Evolutionary conservation across 176 grass and related monocot genomes (phyloP), one percentile per base, ranked within the genome.

Genomic region (Chrysopogon serrulatus): DNA sequence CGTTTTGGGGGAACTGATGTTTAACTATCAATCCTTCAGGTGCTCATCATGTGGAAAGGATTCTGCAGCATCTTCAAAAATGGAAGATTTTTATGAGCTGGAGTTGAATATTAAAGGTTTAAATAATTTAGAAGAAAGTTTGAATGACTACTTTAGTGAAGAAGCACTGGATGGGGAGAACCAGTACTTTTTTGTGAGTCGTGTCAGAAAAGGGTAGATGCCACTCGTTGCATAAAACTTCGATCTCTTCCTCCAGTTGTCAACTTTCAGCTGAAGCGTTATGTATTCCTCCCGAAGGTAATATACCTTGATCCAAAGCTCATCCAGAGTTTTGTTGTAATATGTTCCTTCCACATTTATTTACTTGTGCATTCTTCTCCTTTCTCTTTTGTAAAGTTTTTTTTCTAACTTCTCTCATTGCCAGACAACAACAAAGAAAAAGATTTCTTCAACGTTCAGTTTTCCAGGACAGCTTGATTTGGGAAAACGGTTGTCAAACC

Each of bases 91-190:
- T 75, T 99, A 99, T 28, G 97, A 99, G 79, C 83, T 96, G 77
- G 97, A 99, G 86, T 84, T 99, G 81, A 99, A 99, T 81, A 99
- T 99, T 60, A 99, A 99, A 80, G 97, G 92, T 65, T 86, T 99
- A 48, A 96, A 89, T 84, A 99, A 71, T 85, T 71, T 99, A 79
- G 91, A 94, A 81, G 86, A 99, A 87, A 99, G 97, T 85, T 86
- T 99, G 76, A 90, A 94, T 80, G 93, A 99, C 32, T 99, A 96
- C 74, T 82, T 99, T 79, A 99, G 88, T 27, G 64, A 91, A 59
- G 93, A 99, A 88, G 91, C 89, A 71, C 71, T 99, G 74, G 78
- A 90, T 89, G 93, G 97, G 79, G 97, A 99, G 18, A 99, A 99
- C 54, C 93, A 99, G 59, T 99, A 99, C 75, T 96, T 90, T n/a